These are phyloP conservation scores for Colletotrichum falcatum DNA, from an alignment of 2,329 filamentous ascomycete genomes.

Conservation along the genomic window DNA sequence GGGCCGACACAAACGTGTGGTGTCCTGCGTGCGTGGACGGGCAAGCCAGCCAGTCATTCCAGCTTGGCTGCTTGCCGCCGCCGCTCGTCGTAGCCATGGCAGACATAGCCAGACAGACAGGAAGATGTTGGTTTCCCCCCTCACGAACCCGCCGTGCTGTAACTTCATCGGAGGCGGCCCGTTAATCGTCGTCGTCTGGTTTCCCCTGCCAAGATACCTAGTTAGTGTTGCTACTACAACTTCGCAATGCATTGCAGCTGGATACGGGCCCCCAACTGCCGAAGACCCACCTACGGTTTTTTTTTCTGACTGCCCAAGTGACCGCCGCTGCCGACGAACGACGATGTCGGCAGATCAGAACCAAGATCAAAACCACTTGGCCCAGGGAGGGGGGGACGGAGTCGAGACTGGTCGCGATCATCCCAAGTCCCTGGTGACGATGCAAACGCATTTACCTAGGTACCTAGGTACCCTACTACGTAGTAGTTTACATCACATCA, in stretches of 20 bases:
- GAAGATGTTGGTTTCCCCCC: background rate
- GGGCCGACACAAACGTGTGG: constrained; percentile 13
- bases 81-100: background rate
- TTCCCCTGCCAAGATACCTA: constrained; percentile 1
- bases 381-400: too few species aligned
- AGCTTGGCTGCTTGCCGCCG: background rate
- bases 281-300: constrained; percentile 1
- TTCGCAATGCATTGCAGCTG: background rate
- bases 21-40: background rate
- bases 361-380: background rate
- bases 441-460: constrained; percentile 6
- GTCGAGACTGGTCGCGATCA: constrained; percentile 16
- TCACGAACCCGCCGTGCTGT: too few species aligned
- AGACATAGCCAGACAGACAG: too few species aligned
- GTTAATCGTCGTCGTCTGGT: background rate
- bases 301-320: background rate
- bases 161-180: too few species aligned
- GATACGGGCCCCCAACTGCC: constrained; percentile 15
- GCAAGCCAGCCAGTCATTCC: constrained; percentile 1
- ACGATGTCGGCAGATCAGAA: background rate
- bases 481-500: constrained; percentile 9
- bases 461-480: too few species aligned
- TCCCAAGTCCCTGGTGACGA: constrained; percentile 18
- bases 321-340: background rate
- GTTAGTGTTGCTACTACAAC: background rate